phyloP scores from a whole-genome alignment of 768 basidiomycete genomes.

The Mrakia blollopis region DNA sequence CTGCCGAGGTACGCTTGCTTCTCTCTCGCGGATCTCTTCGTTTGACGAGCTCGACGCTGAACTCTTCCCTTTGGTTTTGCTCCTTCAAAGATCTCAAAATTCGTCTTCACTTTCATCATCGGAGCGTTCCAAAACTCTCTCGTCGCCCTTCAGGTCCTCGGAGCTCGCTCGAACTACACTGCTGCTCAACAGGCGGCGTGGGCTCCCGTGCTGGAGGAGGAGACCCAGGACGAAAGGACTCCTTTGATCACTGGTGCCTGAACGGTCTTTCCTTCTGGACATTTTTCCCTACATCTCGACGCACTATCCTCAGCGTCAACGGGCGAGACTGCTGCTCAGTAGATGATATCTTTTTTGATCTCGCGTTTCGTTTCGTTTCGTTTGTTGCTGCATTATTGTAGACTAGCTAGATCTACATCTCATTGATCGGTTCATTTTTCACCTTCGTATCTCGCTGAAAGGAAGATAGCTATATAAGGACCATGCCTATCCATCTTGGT shows the following conservation, averaged over 20 bases:
- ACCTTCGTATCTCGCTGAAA: too few species aligned
- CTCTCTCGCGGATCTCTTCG: background rate
- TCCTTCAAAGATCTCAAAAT: conserved; percentile 18
- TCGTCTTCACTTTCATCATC: conserved; percentile 31
- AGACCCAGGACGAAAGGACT: background rate
- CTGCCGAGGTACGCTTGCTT: conserved; percentile 15
- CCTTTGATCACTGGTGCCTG: background rate
- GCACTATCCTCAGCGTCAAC: too few species aligned
- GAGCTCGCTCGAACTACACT: conserved; percentile 5
- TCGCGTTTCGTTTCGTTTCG: too few species aligned
- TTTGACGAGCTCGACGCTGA: background rate
- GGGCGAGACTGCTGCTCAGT: too few species aligned
- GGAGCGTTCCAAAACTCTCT: conserved; percentile 29
- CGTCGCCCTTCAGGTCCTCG: conserved; percentile 30
- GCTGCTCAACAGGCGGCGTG: background rate
- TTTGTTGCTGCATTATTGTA: too few species aligned
- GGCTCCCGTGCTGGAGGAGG: background rate
- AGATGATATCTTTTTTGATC: too few species aligned
- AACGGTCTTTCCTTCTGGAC: too few species aligned
- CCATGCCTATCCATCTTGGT: too few species aligned
- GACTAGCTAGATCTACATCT: too few species aligned
- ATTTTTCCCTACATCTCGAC: too few species aligned
- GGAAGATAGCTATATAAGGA: too few species aligned
- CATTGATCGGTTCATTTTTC: too few species aligned
- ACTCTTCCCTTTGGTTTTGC: background rate